Evolutionary conservation across 2,329 filamentous ascomycete genomes (phyloP), one percentile per base, ranked within the genome.

Genomic region (Gaeumannomyces tritici): DNA sequence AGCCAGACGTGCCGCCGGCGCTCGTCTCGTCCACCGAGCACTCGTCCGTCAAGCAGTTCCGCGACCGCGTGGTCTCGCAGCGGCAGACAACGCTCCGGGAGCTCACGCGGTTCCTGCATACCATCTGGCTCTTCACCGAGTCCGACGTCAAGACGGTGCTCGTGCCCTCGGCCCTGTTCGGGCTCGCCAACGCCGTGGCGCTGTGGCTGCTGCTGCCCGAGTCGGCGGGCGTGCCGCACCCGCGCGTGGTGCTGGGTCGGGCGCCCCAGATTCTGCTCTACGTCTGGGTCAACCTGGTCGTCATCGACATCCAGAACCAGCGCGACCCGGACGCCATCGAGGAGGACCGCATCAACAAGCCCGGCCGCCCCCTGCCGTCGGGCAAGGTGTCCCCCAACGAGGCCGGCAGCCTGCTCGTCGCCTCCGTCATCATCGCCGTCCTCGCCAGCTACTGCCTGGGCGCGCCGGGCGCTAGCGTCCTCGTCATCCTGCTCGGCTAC

Each of bases 401-500:
- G 35, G 63, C 71, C 1, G 63, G 63, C 27, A 56, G 55, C 33
- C 47, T 62, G 18, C 35, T 64, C 51, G 55, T 33, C 13, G 28
- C 57, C 26, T 61, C 57, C 60, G 33, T n/a, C 55, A 61, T 61
- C 51, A 61, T 61, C 35, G 54, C 60, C 7, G 29, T 61, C 2
- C 54, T 61, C 4, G 24, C 33, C 51, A 26, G 57, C 57, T 42
- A 35, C 57, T 47, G 61, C 1, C 59, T 72, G 31, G 67, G 71
- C 35, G 64, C 67, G n/a, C 42, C 67, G 56, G 63, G 66, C 35
- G 67, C 75, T 64, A 66, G 70, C 31, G 57, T 68, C 1, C 31
- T 73, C n/a, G 64, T 78, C 31, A 59, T 73, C 59, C 28, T 71
- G 15, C 57, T 73, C 61, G 73, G 70, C 0, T 76, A 73, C 70